These are phyloP conservation scores for Diaporthe ilicicola DNA, from an alignment of 2,329 filamentous ascomycete species.

Conservation along the genomic window DNA sequence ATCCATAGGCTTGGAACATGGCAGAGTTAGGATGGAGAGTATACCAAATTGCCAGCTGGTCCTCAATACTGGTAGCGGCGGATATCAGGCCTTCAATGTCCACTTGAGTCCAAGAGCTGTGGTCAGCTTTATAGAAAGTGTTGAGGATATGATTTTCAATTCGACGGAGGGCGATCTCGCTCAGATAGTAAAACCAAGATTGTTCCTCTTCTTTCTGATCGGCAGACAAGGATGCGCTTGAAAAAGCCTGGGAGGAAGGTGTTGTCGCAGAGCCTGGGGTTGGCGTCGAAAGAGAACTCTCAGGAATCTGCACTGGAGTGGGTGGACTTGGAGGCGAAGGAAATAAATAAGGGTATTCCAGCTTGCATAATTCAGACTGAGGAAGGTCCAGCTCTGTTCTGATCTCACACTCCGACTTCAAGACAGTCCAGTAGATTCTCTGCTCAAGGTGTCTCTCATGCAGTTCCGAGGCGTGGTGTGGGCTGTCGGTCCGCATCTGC, in stretches of 20 bases:
- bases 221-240: background rate
- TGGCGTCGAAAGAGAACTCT: background rate
- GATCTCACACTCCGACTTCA: background rate
- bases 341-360: background rate
- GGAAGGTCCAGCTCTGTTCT: background rate
- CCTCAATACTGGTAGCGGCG: background rate
- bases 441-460: background rate
- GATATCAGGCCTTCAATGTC: background rate
- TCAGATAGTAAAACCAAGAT: background rate
- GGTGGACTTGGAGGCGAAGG: background rate
- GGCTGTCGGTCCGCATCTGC: background rate
- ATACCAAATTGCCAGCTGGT: background rate
- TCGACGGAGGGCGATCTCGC: background rate
- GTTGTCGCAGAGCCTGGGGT: background rate
- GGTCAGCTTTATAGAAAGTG: background rate
- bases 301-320: background rate
- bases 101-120: background rate
- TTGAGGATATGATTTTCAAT: background rate
- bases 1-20: background rate
- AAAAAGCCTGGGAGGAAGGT: background rate
- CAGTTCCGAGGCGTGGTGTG: background rate
- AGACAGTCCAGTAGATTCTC: background rate
- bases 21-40: background rate
- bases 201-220: background rate
- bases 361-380: background rate